phyloP scores from a whole-genome alignment of 139 green algal species.

The Chlorella vulgaris region DNA sequence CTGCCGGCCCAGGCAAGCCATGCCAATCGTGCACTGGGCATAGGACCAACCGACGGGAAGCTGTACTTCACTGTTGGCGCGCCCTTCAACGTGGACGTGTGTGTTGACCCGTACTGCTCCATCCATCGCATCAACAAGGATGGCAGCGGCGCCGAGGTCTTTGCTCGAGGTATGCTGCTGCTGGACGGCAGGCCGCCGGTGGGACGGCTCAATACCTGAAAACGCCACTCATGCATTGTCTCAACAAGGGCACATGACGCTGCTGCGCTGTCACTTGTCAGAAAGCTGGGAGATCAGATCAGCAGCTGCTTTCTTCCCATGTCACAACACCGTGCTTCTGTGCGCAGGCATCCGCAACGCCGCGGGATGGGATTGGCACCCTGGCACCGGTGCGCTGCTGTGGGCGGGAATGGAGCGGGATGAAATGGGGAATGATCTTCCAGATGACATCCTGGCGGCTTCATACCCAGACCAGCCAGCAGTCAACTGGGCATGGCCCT shows the following conservation, averaged over 20 bases:
- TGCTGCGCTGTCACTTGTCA: too few species aligned
- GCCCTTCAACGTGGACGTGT: conserved; percentile 12
- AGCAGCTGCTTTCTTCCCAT: neutral
- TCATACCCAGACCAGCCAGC: neutral
- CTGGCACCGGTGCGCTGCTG: conserved; percentile 15
- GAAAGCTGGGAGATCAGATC: too few species aligned
- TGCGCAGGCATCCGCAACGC: conserved; percentile 38
- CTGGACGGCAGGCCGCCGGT: neutral
- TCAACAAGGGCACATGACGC: too few species aligned
- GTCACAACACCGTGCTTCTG: neutral
- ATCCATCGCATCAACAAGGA: conserved; percentile 30
- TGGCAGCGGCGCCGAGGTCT: conserved; percentile 12
- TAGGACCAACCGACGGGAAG: conserved; percentile 6
- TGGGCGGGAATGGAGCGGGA: conserved; percentile 6
- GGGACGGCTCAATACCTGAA: too few species aligned
- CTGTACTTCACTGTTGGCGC: conserved; percentile 17
- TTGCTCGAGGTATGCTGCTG: conserved; percentile 1
- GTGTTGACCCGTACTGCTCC: conserved; percentile 19
- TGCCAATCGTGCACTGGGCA: neutral
- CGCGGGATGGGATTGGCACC: conserved; percentile 22
- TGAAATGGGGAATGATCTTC: conserved; percentile 2
- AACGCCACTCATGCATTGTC: too few species aligned
- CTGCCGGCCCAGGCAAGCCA: conserved; percentile 13
- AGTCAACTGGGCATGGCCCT: conserved; percentile 36
- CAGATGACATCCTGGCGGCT: conserved; percentile 39